phyloP scores from a whole-genome alignment of 768 basidiomycete genomes.

The Butyriboletus loyo region DNA sequence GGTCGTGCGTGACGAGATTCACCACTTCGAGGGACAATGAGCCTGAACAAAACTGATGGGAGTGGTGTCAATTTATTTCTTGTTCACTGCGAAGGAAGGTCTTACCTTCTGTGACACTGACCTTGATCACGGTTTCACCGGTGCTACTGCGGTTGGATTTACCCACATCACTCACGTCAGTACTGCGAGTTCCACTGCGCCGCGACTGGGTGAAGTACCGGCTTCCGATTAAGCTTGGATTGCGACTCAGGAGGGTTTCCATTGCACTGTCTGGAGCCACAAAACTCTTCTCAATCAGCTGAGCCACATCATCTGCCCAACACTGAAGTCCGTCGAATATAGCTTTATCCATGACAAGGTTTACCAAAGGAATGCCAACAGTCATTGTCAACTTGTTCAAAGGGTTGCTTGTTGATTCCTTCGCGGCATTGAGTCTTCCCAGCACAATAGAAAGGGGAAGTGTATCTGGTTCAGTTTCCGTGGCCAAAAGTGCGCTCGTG shows the following conservation, averaged over 20 bases:
- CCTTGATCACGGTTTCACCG: conserved; percentile 49
- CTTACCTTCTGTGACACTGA: conserved; percentile 45
- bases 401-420: not conserved
- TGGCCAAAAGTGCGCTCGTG: conserved; percentile 23
- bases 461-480: conserved; percentile 14
- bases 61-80: not conserved
- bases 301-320: conserved; percentile 84
- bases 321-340: conserved; percentile 77
- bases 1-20: conserved; percentile 35
- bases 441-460: conserved; percentile 24
- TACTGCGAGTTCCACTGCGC: conserved; percentile 38
- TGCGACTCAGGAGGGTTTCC: conserved; percentile 41
- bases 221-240: conserved; percentile 74
- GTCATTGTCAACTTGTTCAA: conserved; percentile 16
- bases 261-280: conserved; percentile 18
- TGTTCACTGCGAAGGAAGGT: not conserved
- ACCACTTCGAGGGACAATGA: conserved; percentile 49
- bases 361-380: conserved; percentile 59
- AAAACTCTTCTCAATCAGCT: conserved; percentile 53
- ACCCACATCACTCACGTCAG: conserved; percentile 38
- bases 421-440: conserved; percentile 9
- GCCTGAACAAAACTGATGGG: conserved; percentile 36
- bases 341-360: conserved; percentile 58
- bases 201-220: conserved; percentile 59
- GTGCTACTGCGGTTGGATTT: conserved; percentile 18